Conservation (phyloP, 2,329 filamentous ascomycete species). For the Cladobotryum protrusum region DNA sequence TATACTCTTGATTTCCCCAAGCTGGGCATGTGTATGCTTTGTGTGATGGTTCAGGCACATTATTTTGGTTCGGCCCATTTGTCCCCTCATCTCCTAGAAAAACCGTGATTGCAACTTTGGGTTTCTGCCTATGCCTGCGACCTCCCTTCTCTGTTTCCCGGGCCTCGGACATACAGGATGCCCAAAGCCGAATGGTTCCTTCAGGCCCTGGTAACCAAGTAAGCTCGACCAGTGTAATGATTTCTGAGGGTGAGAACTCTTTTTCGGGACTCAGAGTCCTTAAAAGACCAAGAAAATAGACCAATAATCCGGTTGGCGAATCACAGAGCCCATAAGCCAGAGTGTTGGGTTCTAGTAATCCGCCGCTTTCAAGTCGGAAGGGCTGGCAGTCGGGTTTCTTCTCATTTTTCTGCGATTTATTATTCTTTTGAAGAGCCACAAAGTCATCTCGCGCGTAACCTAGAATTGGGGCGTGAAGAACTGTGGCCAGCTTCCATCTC, state of each 20-base stretch:
- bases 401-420: slow-evolving; percentile 10
- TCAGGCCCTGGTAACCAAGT: slow-evolving; percentile 64
- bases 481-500: slow-evolving; percentile 50
- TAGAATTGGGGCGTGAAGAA: slow-evolving; percentile 43
- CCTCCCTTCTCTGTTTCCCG: slow-evolving; percentile 20
- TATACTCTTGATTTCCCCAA: slow-evolving; percentile 41
- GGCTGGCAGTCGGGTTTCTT: slow-evolving; percentile 13
- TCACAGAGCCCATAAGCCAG: slow-evolving; percentile 56
- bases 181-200: slow-evolving; percentile 51
- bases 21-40: slow-evolving; percentile 38
- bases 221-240: slow-evolving; percentile 55
- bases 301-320: slow-evolving; percentile 52
- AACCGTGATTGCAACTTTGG: slow-evolving; percentile 41
- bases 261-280: slow-evolving; percentile 34
- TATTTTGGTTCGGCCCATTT: slow-evolving; percentile 8
- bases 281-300: slow-evolving; percentile 46
- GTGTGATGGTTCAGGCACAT: neutral
- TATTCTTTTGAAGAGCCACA: slow-evolving; percentile 28
- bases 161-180: slow-evolving; percentile 31
- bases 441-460: slow-evolving; percentile 53
- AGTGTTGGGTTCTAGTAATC: slow-evolving; percentile 45
- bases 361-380: slow-evolving; percentile 25
- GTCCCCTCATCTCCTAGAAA: slow-evolving; percentile 33
- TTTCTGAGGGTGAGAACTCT: slow-evolving; percentile 42
- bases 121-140: slow-evolving; percentile 22